Percentiles rank a stretch among this genome's conserved stretches.
These are phyloP conservation scores for Caloboletus firmus DNA, from an alignment of 1,284 basidiomycete genomes.

Conservation along the genomic window DNA sequence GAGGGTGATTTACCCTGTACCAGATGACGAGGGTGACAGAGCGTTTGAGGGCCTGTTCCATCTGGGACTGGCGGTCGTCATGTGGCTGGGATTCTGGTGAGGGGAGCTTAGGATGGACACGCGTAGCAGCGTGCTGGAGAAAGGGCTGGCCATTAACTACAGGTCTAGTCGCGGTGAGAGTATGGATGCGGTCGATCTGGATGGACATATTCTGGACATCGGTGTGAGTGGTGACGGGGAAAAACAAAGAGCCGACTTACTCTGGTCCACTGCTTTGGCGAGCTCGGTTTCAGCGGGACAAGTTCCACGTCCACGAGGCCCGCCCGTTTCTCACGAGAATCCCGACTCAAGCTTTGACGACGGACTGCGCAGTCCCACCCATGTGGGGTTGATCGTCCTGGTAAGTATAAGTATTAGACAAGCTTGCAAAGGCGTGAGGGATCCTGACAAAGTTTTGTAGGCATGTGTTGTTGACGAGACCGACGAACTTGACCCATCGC, in stretches of 20 bases:
- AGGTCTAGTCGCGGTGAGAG: conserved; percentile 21
- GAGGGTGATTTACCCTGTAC: conserved; percentile 50
- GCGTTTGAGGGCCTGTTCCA: conserved; percentile 35
- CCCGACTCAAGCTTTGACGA: not conserved
- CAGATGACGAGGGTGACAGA: conserved; percentile 66
- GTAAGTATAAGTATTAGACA: not conserved
- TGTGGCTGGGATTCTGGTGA: conserved; percentile 13
- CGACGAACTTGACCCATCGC: not conserved
- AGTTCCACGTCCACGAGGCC: conserved; percentile 27
- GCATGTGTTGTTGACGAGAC: not conserved
- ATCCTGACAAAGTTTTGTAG: not conserved
- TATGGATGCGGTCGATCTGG: conserved; percentile 32
- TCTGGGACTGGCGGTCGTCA: conserved; percentile 31
- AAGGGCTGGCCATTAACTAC: conserved; percentile 6
- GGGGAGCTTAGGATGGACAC: conserved; percentile 10
- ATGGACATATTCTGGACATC: conserved; percentile 23
- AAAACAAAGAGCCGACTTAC: conserved; percentile 4
- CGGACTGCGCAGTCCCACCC: conserved; percentile 1
- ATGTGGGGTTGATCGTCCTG: not conserved
- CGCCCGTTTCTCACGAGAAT: conserved; percentile 21
- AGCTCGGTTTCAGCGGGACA: conserved; percentile 20
- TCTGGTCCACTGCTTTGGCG: conserved; percentile 17
- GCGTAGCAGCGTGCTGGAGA: conserved; percentile 4
- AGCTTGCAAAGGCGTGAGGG: not conserved
- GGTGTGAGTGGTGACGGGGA: conserved; percentile 7